Conservation (phyloP, 176 grass and related monocot species). For the Raddia guianensis region DNA sequence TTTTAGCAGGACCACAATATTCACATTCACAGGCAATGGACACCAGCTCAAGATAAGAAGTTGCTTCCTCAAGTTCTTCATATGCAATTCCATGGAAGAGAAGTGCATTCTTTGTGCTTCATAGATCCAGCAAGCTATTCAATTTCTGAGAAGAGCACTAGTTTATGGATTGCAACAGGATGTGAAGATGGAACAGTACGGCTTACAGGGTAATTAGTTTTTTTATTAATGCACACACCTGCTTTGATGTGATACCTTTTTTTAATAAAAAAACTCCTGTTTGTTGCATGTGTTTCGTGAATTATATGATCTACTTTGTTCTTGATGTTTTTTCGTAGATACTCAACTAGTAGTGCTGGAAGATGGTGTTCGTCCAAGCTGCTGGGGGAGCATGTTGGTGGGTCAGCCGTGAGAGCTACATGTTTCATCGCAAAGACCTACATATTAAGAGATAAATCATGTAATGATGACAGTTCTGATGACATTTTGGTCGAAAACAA, state of each 20-base stretch:
- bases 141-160: slow-evolving; percentile 32
- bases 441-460: slow-evolving; percentile 40
- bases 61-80: slow-evolving; percentile 72
- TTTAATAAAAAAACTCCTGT: background rate
- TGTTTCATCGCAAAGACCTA: slow-evolving; percentile 73
- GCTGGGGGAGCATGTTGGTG: slow-evolving; percentile 94
- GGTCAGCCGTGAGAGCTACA: slow-evolving; percentile 87
- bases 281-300: slow-evolving; percentile 13
- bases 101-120: slow-evolving; percentile 87
- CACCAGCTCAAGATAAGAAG: slow-evolving; percentile 57
- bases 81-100: slow-evolving; percentile 93
- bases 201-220: slow-evolving; percentile 66
- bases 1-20: slow-evolving; percentile 73
- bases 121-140: slow-evolving; percentile 55
- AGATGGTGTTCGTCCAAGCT: slow-evolving; percentile 81
- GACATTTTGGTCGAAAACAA: slow-evolving; percentile 31
- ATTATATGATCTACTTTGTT: slow-evolving; percentile 9
- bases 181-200: slow-evolving; percentile 96
- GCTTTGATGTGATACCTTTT: background rate
- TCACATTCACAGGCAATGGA: slow-evolving; percentile 78
- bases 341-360: slow-evolving; percentile 52
- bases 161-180: slow-evolving; percentile 74
- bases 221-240: background rate
- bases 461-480: slow-evolving; percentile 24
- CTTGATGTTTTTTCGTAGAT: slow-evolving; percentile 57